Evolutionary conservation across 352 stramenopile species (phyloP).

Genomic region (Blastocystis sp.): DNA sequence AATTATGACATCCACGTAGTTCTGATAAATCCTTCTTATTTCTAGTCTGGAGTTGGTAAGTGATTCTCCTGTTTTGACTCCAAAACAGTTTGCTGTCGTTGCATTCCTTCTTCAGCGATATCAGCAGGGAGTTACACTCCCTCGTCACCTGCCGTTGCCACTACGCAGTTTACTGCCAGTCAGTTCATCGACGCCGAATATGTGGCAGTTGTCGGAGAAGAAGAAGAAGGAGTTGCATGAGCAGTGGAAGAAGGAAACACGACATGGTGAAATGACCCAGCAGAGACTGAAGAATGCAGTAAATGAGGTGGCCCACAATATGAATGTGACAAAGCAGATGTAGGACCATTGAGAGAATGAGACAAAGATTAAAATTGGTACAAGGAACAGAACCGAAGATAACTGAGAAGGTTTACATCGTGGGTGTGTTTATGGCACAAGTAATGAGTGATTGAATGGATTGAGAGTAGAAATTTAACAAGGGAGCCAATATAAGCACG

Average conservation of each 20-base stretch:
- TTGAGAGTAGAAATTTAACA: conserved; percentile 21
- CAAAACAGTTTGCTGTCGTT: neutral
- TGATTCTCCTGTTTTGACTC: neutral
- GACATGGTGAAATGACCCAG: neutral
- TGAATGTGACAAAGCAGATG: neutral
- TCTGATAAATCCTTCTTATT: neutral
- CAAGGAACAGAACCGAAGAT: neutral
- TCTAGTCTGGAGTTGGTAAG: neutral
- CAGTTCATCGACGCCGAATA: neutral
- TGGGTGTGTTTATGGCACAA: conserved; percentile 45
- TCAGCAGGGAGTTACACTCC: conserved; percentile 30
- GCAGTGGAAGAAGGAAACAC: neutral
- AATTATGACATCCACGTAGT: neutral
- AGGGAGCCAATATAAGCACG: conserved; percentile 28
- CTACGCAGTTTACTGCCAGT: neutral
- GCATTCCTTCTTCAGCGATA: conserved; percentile 44
- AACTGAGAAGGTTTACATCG: conserved; percentile 26
- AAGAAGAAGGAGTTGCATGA: neutral
- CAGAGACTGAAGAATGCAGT: neutral
- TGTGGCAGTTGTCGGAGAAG: conserved; percentile 31
- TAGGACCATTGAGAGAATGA: neutral
- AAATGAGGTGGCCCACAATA: neutral
- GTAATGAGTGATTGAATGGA: neutral
- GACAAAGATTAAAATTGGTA: neutral
- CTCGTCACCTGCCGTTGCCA: conserved; percentile 5